Base-by-base conservation (phyloP, 768 basidiomycete species). In the Phlebiopsis gigantea region DNA sequence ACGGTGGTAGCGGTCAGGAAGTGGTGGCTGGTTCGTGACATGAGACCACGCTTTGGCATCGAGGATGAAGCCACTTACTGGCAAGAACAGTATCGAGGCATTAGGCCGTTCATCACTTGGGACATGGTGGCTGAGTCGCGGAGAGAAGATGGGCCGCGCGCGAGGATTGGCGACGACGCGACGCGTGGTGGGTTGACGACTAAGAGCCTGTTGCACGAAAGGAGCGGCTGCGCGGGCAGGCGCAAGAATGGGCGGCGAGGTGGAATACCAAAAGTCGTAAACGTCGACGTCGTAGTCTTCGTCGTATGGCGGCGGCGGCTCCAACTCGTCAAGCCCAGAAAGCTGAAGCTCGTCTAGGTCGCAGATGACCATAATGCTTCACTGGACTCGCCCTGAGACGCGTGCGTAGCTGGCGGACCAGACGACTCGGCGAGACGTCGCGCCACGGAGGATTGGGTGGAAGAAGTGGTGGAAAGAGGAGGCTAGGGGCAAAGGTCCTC, bases 231-330 rank as follows among this genome's bases (percentile, higher is more conserved):
- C 12, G 8, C 8, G 12, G 8, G 31, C 31, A 10, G 50, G 50
- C 22, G 22, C 22, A 19, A 41, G 30, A 21, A 24, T 10, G 14
- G 19, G 50, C 34, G 50, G 50, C n/a, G 50, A 39, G 22, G n/a
- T 21, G 12, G 50, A 51, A 6, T 30, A 30, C 50, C 50, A 41
- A 17, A 51, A 41, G 31, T 31, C 19, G 22, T 51, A 51, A 9
- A 15, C 44, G 44, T 45, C 44, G 24, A 39, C 17, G 50, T 51
- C 50, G 50, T 51, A 51, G n/a, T 51, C 50, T 10, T 51, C 21
- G 10, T 50, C 50, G 22, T 51, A 51, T 4, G 50, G 50, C 5
- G 50, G 50, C 31, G 50, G 50, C 31, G 50, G 50, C 21, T 51
- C 50, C 14, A 19, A 25, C 34, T n/a, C 34, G 39, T 34, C 30